These are phyloP conservation scores for Geranium brycei DNA, from an alignment of 345 rosid genomes.

Conservation along the genomic window DNA sequence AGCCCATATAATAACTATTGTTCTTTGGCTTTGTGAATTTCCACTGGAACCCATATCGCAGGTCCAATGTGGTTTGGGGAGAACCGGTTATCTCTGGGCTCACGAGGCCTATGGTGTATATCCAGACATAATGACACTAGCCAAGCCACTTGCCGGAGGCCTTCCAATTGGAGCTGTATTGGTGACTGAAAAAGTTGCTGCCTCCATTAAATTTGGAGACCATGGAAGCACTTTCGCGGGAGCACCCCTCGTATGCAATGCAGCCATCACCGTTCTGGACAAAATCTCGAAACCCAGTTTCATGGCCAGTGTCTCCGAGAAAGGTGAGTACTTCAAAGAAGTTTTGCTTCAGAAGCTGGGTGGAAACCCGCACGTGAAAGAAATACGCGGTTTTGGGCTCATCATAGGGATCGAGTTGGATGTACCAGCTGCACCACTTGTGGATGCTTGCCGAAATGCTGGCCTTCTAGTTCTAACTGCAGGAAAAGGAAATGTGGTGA, in stretches of 20 bases:
- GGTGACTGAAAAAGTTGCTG: slow-evolving; percentile 65
- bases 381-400: slow-evolving; percentile 75
- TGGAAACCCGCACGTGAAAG: slow-evolving; percentile 59
- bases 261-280: slow-evolving; percentile 56
- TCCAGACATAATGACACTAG: slow-evolving; percentile 88
- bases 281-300: slow-evolving; percentile 61
- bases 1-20: too few species aligned
- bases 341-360: slow-evolving; percentile 43
- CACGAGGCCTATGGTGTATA: slow-evolving; percentile 47
- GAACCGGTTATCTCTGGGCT: slow-evolving; percentile 78
- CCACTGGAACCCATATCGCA: slow-evolving; percentile 8
- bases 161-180: slow-evolving; percentile 76
- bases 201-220: slow-evolving; percentile 54
- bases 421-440: slow-evolving; percentile 46
- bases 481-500: slow-evolving; percentile 75
- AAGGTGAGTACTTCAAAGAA: slow-evolving; percentile 59
- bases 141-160: slow-evolving; percentile 96
- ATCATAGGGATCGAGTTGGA: slow-evolving; percentile 72
- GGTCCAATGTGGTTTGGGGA: slow-evolving; percentile 87
- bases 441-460: slow-evolving; percentile 59
- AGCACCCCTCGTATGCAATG: slow-evolving; percentile 56
- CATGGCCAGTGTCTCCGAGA: slow-evolving; percentile 52
- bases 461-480: slow-evolving; percentile 69
- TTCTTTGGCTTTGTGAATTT: too few species aligned
- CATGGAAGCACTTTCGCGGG: slow-evolving; percentile 96